A percentile compares a stretch with the other conserved stretches of the same genome.
Evolutionary conservation across 1,284 basidiomycete species (phyloP).

Genomic region (Phenoliferia sp.): DNA sequence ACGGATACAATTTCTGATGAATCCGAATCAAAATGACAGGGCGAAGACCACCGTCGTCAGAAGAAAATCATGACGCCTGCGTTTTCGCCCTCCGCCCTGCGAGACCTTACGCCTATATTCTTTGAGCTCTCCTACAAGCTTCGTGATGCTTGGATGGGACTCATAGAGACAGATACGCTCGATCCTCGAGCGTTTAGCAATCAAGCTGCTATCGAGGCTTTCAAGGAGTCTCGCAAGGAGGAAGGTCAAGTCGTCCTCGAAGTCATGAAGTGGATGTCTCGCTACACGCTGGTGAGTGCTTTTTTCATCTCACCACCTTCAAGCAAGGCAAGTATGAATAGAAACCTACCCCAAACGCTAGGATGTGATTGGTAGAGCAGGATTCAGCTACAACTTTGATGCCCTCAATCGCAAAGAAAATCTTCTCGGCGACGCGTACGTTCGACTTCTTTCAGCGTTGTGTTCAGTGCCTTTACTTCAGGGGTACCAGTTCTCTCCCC

Average conservation of each 20-base stretch:
- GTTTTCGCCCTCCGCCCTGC: constrained; percentile 56
- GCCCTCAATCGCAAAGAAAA: constrained; percentile 33
- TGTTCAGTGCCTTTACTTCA: no score
- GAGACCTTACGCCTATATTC: constrained; percentile 58
- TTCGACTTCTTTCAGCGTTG: no score
- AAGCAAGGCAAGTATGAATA: background rate
- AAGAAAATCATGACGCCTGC: constrained; percentile 47
- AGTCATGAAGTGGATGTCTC: constrained; percentile 32
- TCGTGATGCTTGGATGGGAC: constrained; percentile 16
- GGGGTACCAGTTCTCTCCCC: no score
- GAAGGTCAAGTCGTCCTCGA: constrained; percentile 33
- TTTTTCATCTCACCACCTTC: background rate
- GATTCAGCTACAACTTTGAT: constrained; percentile 33
- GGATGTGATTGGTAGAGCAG: constrained; percentile 6
- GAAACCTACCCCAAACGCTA: background rate
- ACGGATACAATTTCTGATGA: no score
- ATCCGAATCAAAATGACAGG: background rate
- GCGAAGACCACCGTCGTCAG: constrained; percentile 36
- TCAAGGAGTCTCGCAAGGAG: background rate
- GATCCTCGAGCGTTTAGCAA: constrained; percentile 23
- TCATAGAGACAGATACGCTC: background rate
- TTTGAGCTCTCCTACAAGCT: constrained; percentile 55
- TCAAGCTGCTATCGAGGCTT: constrained; percentile 20
- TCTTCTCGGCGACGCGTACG: constrained; percentile 36
- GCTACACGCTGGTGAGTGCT: constrained; percentile 32